Conservation (phyloP, 2,329 filamentous ascomycete species). For the Colletotrichum trifolii region DNA sequence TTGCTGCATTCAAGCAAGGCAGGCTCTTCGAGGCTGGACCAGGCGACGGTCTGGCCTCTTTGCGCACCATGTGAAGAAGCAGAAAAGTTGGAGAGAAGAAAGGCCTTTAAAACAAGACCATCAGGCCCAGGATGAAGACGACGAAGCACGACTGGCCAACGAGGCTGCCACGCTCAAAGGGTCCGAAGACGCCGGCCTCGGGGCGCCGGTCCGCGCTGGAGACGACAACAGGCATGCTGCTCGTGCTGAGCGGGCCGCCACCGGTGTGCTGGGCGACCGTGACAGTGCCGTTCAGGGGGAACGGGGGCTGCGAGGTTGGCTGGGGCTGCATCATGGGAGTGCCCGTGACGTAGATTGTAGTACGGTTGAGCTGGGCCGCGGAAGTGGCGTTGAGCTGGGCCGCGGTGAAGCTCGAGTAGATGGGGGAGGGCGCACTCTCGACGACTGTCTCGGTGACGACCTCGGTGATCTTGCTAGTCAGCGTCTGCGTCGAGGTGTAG, state of each 20-base stretch:
- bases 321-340: slow-evolving; percentile 34
- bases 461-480: slow-evolving; percentile 38
- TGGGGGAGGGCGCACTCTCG: no score
- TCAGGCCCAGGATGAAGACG: slow-evolving; percentile 48
- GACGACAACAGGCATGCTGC: slow-evolving; percentile 42
- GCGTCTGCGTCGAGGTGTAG: no score
- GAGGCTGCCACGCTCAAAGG: slow-evolving; percentile 45
- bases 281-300: slow-evolving; percentile 39
- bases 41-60: background rate
- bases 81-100: background rate
- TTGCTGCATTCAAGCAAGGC: no score
- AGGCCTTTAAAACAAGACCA: slow-evolving; percentile 45
- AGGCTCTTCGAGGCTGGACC: no score
- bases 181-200: slow-evolving; percentile 43
- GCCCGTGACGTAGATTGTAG: slow-evolving; percentile 41
- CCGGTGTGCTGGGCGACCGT: slow-evolving; percentile 35
- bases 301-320: slow-evolving; percentile 40
- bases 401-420: slow-evolving; percentile 13
- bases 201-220: slow-evolving; percentile 48
- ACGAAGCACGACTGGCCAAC: slow-evolving; percentile 46
- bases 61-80: background rate
- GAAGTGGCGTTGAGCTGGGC: background rate
- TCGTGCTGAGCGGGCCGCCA: slow-evolving; percentile 18
- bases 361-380: slow-evolving; percentile 3
- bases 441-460: slow-evolving; percentile 45